Conservation (phyloP, 1,284 basidiomycete genomes). For the Marasmius oreades region DNA sequence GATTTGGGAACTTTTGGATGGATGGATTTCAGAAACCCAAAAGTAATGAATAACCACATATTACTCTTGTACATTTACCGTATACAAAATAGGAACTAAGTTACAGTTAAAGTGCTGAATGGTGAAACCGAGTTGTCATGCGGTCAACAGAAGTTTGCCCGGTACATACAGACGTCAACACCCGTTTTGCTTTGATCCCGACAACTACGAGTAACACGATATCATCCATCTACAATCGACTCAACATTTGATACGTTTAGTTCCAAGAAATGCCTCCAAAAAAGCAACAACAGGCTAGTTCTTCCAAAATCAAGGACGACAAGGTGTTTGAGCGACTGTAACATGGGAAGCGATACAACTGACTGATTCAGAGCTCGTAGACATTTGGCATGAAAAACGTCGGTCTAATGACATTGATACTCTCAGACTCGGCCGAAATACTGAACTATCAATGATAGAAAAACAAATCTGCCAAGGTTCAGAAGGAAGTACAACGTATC, state of each 20-base stretch:
- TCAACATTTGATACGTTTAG: neutral
- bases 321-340: constrained; percentile 43
- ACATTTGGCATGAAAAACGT: constrained; percentile 92
- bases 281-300: constrained; percentile 44
- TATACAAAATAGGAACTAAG: too few relatives aligned
- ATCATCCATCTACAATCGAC: neutral
- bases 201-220: neutral
- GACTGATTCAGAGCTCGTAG: constrained; percentile 40
- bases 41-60: neutral
- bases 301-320: constrained; percentile 64
- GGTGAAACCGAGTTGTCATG: too few relatives aligned
- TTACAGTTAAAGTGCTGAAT: too few relatives aligned
- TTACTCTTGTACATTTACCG: too few relatives aligned
- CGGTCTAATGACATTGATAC: constrained; percentile 22
- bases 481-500: constrained; percentile 79
- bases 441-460: constrained; percentile 47
- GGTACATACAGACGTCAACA: neutral
- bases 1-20: constrained; percentile 59
- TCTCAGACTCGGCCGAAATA: constrained; percentile 6
- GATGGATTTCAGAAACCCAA: constrained; percentile 35
- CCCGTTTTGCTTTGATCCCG: neutral
- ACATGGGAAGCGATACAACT: constrained; percentile 18
- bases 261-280: constrained; percentile 61
- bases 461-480: constrained; percentile 93
- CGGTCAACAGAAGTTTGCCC: too few relatives aligned